Evolutionary conservation across 495 filamentous ascomycete genomes (phyloP), one percentile per base, ranked within the genome.

Genomic region (Penicillium waksmanii): DNA sequence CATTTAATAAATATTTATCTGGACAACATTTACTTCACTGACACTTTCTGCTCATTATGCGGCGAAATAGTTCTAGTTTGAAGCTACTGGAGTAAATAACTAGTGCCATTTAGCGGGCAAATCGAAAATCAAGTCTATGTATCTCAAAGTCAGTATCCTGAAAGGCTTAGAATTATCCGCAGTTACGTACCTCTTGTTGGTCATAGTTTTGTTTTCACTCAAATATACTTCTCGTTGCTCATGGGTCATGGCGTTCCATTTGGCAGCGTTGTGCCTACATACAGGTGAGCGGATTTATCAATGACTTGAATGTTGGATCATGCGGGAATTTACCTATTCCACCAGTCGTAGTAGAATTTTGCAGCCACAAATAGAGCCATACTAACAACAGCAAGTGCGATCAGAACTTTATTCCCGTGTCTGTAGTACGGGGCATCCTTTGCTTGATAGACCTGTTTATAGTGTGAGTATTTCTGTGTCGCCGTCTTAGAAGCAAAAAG

Each of bases 341-440:
- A 73, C 75, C 74, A 81, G 2, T 81, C 63, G 63, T 89, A 92
- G 60, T 87, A 90, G 0, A 53, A 25, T 31, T 53, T 59, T 10
- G 50, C 21, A 4, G 31, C 36, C 23, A 53, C 17, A 11, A 53
- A 59, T 0, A 54, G 2, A 12, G 47, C 18, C 12, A 59, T 33
- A 35, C 50, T 59, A 3, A 25, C 18, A 12, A 59, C 57, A 2
- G 50, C 40, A 3, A 59, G 25, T 10, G 40, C 50, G 17, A 91
- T 73, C 15, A 90, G 72, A 15, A 87, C 80, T 13, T 78, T 81
- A 66, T 91, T 90, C 10, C 88, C 88, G 2, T 75, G 75, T 42
- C 78, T 81, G 61, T 92, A 90, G 31, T 82, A 69, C 0, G 88
- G 88, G 42, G 80, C 81, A 66, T 91, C 88, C 31, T 83, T 67